Base-by-base conservation (phyloP, 495 filamentous ascomycete genomes). In the Aspergillus carlsbadensis region DNA sequence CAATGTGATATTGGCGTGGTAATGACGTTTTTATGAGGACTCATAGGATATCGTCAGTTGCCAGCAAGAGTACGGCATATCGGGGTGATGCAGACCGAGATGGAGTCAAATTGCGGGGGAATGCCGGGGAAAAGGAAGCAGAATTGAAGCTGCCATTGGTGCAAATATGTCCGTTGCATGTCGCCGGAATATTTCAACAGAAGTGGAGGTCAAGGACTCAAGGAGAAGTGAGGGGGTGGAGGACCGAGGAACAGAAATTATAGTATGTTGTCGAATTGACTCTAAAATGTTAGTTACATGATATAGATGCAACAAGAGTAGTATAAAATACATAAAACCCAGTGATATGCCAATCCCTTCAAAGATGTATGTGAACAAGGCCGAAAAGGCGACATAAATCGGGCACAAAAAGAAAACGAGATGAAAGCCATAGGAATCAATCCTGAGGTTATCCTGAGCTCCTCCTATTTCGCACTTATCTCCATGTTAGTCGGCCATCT, bases 21-120 rank as follows among this genome's bases (percentile, higher is more conserved):
- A 29, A 29, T 31, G 49, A 33, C 14, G 35, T 10, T 22, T 18
- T 13, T 10, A 4, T 20, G 21, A 3, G 21, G 22, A 22, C 0
- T 13, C 6, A 34, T n/a, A n/a, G n/a, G n/a, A 43, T 18, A 18
- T 18, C 14, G 6, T 17, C 14, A 18, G n/a, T 41, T 7, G 3
- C n/a, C n/a, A 15, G 37, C 14, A 41, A 18, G 29, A 1, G 13
- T 4, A 41, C n/a, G 36, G 31, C 10, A 31, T n/a, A 15, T 63
- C 61, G 57, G 61, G 20, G 8, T 22, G 50, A 60, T 43, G 35
- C 34, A 52, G 40, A 3, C 61, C 61, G 57, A 64, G 26, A 54
- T 64, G 18, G 21, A 33, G 52, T 58, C 37, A 50, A 15, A 41
- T 24, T 53, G 52, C 36, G 50, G 45, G 52, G 52, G 36, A 20